Base-by-base conservation (phyloP, 805 yeast species). In the Barnettozyma populi region DNA sequence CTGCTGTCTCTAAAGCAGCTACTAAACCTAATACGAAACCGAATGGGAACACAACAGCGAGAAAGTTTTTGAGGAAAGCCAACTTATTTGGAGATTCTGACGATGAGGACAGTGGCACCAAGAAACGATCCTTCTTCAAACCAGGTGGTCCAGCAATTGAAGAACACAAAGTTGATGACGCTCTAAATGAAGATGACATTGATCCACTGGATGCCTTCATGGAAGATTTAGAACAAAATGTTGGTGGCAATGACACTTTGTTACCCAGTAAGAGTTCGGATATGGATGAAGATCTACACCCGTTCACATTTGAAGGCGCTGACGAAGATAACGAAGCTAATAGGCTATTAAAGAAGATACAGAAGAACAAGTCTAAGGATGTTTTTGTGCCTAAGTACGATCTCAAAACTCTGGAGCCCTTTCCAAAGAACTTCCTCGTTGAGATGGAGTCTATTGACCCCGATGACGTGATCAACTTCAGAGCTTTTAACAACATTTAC, bases 391-490 rank as follows among this genome's bases (percentile, higher is more conserved):
- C 54, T 8, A 58, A 53, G 59, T 72, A 36, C 57, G 61, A 42
- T 19, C 20, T 54, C 20, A 64, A 74, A 11, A 64, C 67, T 2
- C 73, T 83, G 51, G 75, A 69, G 27, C 75, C 80, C 0, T 81
- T 89, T 55, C 61, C 76, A 16, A 86, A 81, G 60, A 54, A 65
- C 9, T 84, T 90, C 56, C 78, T 85, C 1, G 73, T 68, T 4
- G 84, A 82, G 36, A 55, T 84, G 5, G 63, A 65, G 8, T 53
- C 62, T 0, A 61, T 85, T 46, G 66, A 80, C 0, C 68, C 67
- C 0, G 79, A 74, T 35, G 90, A 86, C 43, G 80, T 84, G 1
- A 73, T 72, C 2, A 72, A 84, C n/a, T 81, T 89, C 29, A 76
- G 76, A 43, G 79, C 87, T 2, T 65, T 77, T 43, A 95, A 95